phyloP scores from a whole-genome alignment of 1,139 yeast species.

The Protomyces gravidus region DNA sequence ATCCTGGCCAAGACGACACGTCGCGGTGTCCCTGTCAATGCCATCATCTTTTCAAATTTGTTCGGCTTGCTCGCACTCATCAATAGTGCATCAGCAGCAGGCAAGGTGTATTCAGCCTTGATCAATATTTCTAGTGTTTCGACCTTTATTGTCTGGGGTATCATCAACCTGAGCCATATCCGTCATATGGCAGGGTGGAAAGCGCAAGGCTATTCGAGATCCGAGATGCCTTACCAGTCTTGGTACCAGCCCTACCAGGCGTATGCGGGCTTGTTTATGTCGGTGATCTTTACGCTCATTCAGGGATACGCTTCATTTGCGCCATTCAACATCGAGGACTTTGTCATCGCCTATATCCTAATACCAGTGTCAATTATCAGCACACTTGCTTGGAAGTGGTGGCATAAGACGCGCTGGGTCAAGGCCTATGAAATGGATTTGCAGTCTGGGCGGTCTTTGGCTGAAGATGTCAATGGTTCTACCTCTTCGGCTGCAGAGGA shows the following conservation, averaged over 20 bases:
- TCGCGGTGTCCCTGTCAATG: slow-evolving; percentile 62
- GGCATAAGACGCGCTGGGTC: slow-evolving; percentile 47
- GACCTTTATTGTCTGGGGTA: slow-evolving; percentile 61
- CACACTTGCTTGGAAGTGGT: slow-evolving; percentile 45
- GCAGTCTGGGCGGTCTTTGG: slow-evolving; percentile 39
- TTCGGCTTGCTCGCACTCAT: slow-evolving; percentile 64
- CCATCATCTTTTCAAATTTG: slow-evolving; percentile 56
- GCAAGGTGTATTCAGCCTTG: slow-evolving; percentile 65
- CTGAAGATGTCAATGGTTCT: not conserved
- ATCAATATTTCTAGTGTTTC: slow-evolving; percentile 64
- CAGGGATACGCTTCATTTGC: slow-evolving; percentile 71
- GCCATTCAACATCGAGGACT: slow-evolving; percentile 59
- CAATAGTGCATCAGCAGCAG: slow-evolving; percentile 53
- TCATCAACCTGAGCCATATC: slow-evolving; percentile 69
- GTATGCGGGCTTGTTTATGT: slow-evolving; percentile 58
- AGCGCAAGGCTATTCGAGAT: slow-evolving; percentile 37
- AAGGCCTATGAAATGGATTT: slow-evolving; percentile 48
- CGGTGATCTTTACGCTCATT: slow-evolving; percentile 53
- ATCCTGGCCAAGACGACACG: slow-evolving; percentile 51
- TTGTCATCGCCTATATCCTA: slow-evolving; percentile 63
- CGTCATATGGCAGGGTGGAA: slow-evolving; percentile 55
- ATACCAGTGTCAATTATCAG: slow-evolving; percentile 54
- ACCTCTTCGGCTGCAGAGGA: no score
- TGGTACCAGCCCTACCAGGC: slow-evolving; percentile 77
- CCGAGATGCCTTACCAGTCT: slow-evolving; percentile 50